These are phyloP conservation scores for Boletus subcaerulescens DNA, from an alignment of 768 basidiomycete species.

Conservation along the genomic window DNA sequence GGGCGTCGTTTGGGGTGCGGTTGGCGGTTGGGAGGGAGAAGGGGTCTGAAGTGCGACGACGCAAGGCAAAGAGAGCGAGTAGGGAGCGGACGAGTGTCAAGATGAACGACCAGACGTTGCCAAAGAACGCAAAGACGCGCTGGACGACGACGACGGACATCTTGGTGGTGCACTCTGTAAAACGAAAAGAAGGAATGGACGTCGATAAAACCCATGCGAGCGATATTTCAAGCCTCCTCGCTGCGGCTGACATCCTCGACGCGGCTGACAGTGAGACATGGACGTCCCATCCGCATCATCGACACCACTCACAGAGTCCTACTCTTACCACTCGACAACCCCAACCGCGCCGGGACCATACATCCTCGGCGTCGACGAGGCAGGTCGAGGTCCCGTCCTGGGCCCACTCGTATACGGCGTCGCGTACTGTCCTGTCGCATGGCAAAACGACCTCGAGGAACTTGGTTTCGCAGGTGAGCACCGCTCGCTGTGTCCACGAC, in stretches of 20 bases:
- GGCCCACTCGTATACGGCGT: constrained; percentile 96
- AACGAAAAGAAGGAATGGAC: too few relatives aligned
- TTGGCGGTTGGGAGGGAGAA: constrained; percentile 6
- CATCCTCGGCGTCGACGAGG: constrained; percentile 98
- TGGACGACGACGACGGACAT: too few relatives aligned
- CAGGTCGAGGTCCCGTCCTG: constrained; percentile 92
- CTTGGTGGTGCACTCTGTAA: too few relatives aligned
- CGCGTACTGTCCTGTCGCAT: constrained; percentile 85
- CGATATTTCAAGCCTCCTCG: neutral
- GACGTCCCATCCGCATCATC: neutral
- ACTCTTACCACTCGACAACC: constrained; percentile 71
- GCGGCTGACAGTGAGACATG: constrained; percentile 12
- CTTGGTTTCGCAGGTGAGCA: constrained; percentile 87
- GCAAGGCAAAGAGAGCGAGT: constrained; percentile 17
- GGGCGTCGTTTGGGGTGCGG: constrained; percentile 4
- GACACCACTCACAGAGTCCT: constrained; percentile 56
- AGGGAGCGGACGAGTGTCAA: constrained; percentile 29
- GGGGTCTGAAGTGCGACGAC: constrained; percentile 10
- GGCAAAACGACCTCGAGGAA: constrained; percentile 65
- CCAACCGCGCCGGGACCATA: constrained; percentile 76
- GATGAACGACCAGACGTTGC: constrained; percentile 21
- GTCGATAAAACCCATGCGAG: neutral
- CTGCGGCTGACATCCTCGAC: constrained; percentile 7
- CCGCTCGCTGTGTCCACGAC: neutral
- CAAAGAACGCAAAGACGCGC: neutral